Evolutionary conservation across 2,329 filamentous ascomycete species (phyloP).

Genomic region (Allantophomopsis lycopodina): DNA sequence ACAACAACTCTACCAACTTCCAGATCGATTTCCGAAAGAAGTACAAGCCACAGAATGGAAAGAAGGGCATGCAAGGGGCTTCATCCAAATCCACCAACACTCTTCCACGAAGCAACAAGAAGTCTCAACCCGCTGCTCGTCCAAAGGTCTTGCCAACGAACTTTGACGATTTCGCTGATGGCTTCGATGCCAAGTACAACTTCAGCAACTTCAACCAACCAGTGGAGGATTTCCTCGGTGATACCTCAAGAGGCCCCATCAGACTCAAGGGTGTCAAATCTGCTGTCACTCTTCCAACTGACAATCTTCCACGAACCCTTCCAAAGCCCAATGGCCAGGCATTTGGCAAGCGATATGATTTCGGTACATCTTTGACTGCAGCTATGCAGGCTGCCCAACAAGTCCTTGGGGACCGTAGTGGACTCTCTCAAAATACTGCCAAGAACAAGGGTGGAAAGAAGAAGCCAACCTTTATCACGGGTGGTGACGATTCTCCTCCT

Average conservation of each 20-base stretch:
- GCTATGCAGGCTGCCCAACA: slow-evolving; percentile 66
- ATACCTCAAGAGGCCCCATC: slow-evolving; percentile 39
- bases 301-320: slow-evolving; percentile 21
- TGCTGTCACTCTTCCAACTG: slow-evolving; percentile 35
- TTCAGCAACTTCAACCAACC: slow-evolving; percentile 41
- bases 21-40: slow-evolving; percentile 89
- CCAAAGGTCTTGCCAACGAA: slow-evolving; percentile 35
- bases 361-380: slow-evolving; percentile 78
- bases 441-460: slow-evolving; percentile 1
- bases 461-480: slow-evolving; percentile 7
- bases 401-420: slow-evolving; percentile 41
- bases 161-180: slow-evolving; percentile 57
- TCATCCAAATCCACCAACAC: slow-evolving; percentile 34
- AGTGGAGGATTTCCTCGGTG: slow-evolving; percentile 48
- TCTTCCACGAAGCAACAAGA: slow-evolving; percentile 54
- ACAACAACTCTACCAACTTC: slow-evolving; percentile 77
- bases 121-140: slow-evolving; percentile 30
- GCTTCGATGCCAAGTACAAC: slow-evolving; percentile 29
- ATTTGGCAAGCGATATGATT: slow-evolving; percentile 92
- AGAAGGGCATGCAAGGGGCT: slow-evolving; percentile 35
- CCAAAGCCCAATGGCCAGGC: slow-evolving; percentile 50
- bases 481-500: slow-evolving; percentile 3
- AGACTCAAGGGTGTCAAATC: slow-evolving; percentile 61
- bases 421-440: slow-evolving; percentile 28
- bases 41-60: slow-evolving; percentile 44